Conservation (phyloP, 202 grass and related monocot species). For the Miscanthus sacchariflorus region DNA sequence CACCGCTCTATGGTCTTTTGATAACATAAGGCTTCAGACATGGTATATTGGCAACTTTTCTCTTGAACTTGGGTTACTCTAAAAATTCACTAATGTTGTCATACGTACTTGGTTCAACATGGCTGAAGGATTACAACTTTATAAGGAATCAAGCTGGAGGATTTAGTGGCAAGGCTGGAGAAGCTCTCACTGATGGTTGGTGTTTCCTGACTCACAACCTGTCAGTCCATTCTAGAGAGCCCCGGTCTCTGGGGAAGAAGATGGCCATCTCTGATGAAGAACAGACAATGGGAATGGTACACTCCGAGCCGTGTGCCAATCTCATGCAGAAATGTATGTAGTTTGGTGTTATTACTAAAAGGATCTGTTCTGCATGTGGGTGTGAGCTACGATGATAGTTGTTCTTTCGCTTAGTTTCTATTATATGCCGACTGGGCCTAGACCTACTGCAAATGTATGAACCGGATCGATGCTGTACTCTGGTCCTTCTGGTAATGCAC, state of each 20-base stretch:
- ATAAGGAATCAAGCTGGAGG: not conserved
- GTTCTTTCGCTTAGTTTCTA: not conserved
- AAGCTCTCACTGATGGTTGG: not conserved
- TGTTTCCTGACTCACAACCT: not conserved
- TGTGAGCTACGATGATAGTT: not conserved
- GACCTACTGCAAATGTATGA: not conserved
- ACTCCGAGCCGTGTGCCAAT: not conserved
- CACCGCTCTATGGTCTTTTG: not conserved
- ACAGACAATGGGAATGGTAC: not conserved
- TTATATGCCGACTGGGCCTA: not conserved
- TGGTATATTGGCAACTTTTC: not conserved
- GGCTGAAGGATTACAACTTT: slow-evolving; percentile 1
- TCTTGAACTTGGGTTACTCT: not conserved
- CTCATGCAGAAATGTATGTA: not conserved
- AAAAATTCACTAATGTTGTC: not conserved
- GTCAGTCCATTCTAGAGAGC: not conserved
- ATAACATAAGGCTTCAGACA: not conserved
- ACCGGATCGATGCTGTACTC: not conserved
- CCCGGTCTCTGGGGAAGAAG: not conserved
- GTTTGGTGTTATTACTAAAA: not conserved
- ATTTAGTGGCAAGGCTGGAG: not conserved
- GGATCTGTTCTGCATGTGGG: not conserved
- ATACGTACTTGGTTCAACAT: not conserved
- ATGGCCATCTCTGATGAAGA: not conserved
- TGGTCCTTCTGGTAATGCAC: not conserved